Evolutionary conservation across 2,329 filamentous ascomycete species (phyloP).

Genomic region (Botrytis fabae): DNA sequence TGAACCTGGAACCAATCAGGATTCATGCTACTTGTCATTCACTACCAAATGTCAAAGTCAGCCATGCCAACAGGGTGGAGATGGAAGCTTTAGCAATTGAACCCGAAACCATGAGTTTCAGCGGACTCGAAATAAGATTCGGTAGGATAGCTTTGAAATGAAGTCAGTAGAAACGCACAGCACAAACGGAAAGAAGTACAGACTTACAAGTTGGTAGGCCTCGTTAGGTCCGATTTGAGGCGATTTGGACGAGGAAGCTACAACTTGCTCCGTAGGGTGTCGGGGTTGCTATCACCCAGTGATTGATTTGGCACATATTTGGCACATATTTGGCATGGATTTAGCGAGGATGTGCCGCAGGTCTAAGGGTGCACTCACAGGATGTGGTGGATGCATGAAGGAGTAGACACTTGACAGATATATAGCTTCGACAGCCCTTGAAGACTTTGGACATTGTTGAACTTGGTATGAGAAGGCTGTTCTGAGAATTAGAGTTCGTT

Average conservation of each 20-base stretch:
- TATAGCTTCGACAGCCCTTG: background rate
- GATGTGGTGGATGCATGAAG: background rate
- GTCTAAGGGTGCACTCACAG: background rate
- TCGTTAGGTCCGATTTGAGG: background rate
- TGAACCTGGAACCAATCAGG: conserved; percentile 4
- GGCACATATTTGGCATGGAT: background rate
- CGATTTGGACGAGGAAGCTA: background rate
- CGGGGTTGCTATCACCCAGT: background rate
- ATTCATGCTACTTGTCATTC: background rate
- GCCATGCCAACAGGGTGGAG: conserved; percentile 3
- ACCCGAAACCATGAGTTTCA: background rate
- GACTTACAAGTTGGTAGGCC: background rate
- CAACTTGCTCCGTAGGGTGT: background rate
- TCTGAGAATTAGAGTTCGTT: background rate
- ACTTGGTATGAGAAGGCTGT: background rate
- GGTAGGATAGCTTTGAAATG: background rate
- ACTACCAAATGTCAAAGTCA: background rate
- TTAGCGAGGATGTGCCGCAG: conserved; percentile 2
- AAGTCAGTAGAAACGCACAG: background rate
- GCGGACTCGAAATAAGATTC: background rate
- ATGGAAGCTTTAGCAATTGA: background rate
- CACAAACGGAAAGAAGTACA: background rate
- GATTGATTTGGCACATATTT: background rate
- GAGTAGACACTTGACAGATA: background rate
- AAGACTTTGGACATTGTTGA: background rate